phyloP scores from a whole-genome alignment of 805 yeast species.

The Saturnispora saitoi region DNA sequence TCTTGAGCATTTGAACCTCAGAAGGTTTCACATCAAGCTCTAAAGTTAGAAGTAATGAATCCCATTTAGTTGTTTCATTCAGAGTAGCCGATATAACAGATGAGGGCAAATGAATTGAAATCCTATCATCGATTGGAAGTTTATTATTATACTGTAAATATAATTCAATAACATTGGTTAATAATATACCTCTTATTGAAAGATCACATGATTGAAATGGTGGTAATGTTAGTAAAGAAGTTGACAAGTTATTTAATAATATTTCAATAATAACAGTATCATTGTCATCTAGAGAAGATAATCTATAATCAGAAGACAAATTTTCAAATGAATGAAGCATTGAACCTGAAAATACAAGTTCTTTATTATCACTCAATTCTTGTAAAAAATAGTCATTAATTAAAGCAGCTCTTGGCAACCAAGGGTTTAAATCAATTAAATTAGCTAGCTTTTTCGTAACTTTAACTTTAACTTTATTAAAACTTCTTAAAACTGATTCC shows the following conservation, averaged over 20 bases:
- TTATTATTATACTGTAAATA: background rate
- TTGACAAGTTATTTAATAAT: constrained; percentile 7
- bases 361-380: background rate
- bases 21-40: background rate
- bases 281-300: background rate
- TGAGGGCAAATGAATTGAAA: background rate
- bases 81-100: background rate
- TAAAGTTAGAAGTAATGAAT: background rate
- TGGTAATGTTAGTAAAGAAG: constrained; percentile 4
- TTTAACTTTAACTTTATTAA: constrained; percentile 11
- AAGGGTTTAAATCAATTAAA: constrained; percentile 7
- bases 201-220: background rate
- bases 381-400: background rate
- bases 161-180: constrained; percentile 5
- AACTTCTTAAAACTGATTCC: constrained; percentile 22
- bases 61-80: background rate
- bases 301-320: constrained; percentile 1
- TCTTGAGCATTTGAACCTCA: background rate
- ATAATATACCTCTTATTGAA: background rate
- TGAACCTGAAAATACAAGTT: background rate
- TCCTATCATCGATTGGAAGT: background rate
- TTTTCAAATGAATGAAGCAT: background rate
- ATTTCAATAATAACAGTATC: background rate
- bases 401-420: constrained; percentile 8
- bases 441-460: constrained; percentile 3